Base-by-base conservation (phyloP, 1,284 basidiomycete genomes). In the Wolfiporia cocos region DNA sequence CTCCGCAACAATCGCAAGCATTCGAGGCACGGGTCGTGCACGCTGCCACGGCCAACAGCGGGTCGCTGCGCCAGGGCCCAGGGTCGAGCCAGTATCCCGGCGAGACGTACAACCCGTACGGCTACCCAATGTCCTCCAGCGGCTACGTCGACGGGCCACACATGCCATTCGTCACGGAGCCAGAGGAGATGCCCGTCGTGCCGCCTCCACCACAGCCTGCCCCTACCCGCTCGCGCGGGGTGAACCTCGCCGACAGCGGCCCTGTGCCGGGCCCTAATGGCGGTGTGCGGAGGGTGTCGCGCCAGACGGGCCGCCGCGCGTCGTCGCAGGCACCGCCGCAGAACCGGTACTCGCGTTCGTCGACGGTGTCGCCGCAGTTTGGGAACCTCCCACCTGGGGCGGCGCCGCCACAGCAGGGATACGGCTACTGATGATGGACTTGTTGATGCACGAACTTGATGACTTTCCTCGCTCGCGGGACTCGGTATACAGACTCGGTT, bases 261-360 rank as follows among this genome's bases (percentile, higher is more conserved):
- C 87, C 86, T 36, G 86, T 92, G 2, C 79, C 85, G 35, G 76
- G 76, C 22, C 77, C 81, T 5, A n/a, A n/a, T n/a, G 81, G 87
- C 4, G 83, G 80, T 30, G 86, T 88, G 14, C 74, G 86, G 29
- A 67, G 86, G 43, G 81, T 89, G 17, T 71, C 82, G 37, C 68
- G 83, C 51, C 75, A 71, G 30, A 56, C 66, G 67, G 50, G 49
- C 18, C 58, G 64, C 41, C 67, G 81, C 31, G 71, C 79, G 7
- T 69, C 74, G 26, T 79, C 81, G 29, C 81, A 84, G 55, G 64
- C 66, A 12, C 71, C 54, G 43, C 74, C 66, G 31, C 78, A 74
- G 63, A 86, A 86, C 54, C 68, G 85, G 35, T 88, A 86, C 59
- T 87, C 86, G 38, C 73, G 85, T 31, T 65, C 68, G 30, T 77